Base-by-base conservation (phyloP, 1,284 basidiomycete species). In the Hemileia vastatrix region DNA sequence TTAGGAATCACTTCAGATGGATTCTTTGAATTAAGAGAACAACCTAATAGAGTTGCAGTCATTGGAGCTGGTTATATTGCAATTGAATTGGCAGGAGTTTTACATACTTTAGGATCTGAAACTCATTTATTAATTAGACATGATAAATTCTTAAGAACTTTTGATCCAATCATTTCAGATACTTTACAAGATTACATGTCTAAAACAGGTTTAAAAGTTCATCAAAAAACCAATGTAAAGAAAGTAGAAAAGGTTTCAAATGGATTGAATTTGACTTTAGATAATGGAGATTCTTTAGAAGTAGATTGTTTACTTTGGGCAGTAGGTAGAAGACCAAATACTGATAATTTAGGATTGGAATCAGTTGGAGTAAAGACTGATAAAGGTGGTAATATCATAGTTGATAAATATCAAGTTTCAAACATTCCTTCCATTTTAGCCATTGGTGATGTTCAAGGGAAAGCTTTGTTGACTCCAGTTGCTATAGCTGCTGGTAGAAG, bases 51-150 rank as follows among this genome's bases (percentile, higher is more conserved):
- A 63, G 92, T 95, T 33, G 91, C 86, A 2, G 87, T 98, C 64
- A 86, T 96, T 45, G 94, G 94, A 55, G 94, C 94, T 18, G 94
- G 94, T 2, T 98, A 98, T 78, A 97, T 98, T 71, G 90, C 91
- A 21, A 89, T 96, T 67, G 94, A 98, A 65, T 66, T 78, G n/a
- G 72, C 71, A 6, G 71, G 70, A 53, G 68, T 76, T 21, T 4
- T 23, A 32, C 5, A 9, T 13, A 19, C 4, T 83, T 91, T 54
- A 65, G 90, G 90, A 23, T 82, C 84, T 47, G 90, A 97, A 77
- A 93, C 92, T n/a, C 91, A 96, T 75, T 78, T 97, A 66, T 76
- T 96, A 73, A 95, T 95, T 71, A 86, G 94, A 63, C 81, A 86
- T 65, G 89, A 97, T 61, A 86, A 83, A 59, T 90, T 97, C 52